phyloP scores from a whole-genome alignment of 1,284 basidiomycete species.

The Cystobasidiaceae sp. region DNA sequence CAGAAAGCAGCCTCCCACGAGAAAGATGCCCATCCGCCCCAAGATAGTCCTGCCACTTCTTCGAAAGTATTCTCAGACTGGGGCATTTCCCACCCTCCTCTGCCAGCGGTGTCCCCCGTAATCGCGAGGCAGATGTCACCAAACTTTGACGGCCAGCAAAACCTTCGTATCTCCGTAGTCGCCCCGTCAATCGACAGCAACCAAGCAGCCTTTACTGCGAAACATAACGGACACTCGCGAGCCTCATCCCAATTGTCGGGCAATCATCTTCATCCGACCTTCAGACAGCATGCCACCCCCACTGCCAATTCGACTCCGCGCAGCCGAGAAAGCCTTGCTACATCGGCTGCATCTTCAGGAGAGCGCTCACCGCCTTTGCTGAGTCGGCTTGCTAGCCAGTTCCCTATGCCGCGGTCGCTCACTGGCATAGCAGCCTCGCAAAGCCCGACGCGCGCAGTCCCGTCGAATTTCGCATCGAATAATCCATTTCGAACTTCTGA shows the following conservation, averaged over 20 bases:
- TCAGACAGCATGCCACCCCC: neutral
- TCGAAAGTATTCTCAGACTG: too few species aligned
- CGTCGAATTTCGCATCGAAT: neutral
- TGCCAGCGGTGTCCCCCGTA: too few species aligned
- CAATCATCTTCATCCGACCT: conserved; percentile 12
- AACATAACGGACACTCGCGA: neutral
- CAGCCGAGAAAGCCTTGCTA: neutral
- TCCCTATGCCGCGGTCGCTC: conserved; percentile 13
- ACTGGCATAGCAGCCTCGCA: too few species aligned
- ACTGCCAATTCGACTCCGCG: neutral
- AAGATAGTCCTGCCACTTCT: too few species aligned
- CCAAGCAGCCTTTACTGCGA: neutral
- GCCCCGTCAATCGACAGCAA: conserved; percentile 2
- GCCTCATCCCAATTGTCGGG: conserved; percentile 2
- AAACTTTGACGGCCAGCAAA: too few species aligned
- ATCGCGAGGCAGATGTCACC: too few species aligned
- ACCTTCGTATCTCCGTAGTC: neutral
- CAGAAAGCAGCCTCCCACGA: too few species aligned
- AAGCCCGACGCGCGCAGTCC: neutral
- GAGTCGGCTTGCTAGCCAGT: neutral
- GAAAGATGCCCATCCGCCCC: too few species aligned
- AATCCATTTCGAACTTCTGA: conserved; percentile 1
- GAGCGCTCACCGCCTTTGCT: conserved; percentile 1
- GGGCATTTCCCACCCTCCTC: too few species aligned
- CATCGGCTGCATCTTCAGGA: neutral